Evolutionary conservation across 257 asterid genomes (phyloP), one percentile per base, ranked within the genome.

Genomic region (Osmanthus fragrans): DNA sequence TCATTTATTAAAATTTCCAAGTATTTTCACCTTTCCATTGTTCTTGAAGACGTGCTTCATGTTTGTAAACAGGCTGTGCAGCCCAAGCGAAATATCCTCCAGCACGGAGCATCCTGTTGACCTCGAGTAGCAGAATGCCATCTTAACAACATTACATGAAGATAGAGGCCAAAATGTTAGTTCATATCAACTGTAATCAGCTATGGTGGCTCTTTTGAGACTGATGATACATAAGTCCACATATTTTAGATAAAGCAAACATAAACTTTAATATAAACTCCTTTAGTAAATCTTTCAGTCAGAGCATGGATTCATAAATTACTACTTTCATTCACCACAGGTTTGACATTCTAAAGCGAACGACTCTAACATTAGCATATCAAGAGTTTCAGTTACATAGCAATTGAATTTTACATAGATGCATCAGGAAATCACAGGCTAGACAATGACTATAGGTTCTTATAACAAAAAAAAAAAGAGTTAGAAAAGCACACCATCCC

Each of bases 61-160:
- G 98, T 80, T 95, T 93, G 83, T 95, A 93, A 75, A 93, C 97
- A 67, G 99, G 98, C 83, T 95, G 99, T 45, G 98, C 97, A 10
- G 98, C 99, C 98, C 98, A 95, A 71, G 80, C 90, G 86, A 95
- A 95, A 86, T 95, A 95, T 76, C 98, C 99, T 65, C 97, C 98
- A 25, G 96, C 99, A 30, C 98, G 90, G 72, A 95, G 97, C 91
- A 95, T 80, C 89, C 99, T 89, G 73, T 93, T 91, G 84, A 91
- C 95, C 92, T 95, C 99, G 66, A 95, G 94, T 73, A 95, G 96
- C 85, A 90, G 86, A 86, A 95, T 89, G 34, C 99, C 98, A 90
- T 93, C 99, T 95, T 76, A 65, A 73, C 23, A 70, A 72, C 39
- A 76, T 76, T 70, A 33, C 47, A 74, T 37, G 51, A 81, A 67